A percentile compares a stretch with the other conserved stretches of the same genome.
Evolutionary conservation across 495 filamentous ascomycete genomes (phyloP).

Genomic region (Tetracladium setigerum): DNA sequence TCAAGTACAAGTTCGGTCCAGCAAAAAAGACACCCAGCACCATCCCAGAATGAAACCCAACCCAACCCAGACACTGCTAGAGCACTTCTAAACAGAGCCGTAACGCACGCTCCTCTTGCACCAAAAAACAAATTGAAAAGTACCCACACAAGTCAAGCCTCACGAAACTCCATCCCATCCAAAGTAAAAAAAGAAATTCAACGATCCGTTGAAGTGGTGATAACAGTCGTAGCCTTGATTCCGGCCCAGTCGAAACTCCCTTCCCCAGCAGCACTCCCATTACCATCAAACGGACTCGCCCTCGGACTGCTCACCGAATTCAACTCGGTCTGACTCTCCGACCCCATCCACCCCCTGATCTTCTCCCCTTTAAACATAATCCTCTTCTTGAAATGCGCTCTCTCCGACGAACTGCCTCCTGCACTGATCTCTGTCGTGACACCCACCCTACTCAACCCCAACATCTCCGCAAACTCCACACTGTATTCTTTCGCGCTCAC

Average conservation of each 20-base stretch:
- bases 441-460: constrained; percentile 9
- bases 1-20: no score
- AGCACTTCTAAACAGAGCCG: no score
- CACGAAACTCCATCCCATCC: no score
- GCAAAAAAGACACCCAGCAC: no score
- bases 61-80: no score
- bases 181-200: no score
- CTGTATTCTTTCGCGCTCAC: constrained; percentile 9
- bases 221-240: constrained; percentile 9
- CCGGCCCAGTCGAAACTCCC: constrained; percentile 6
- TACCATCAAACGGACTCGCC: background rate
- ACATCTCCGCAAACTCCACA: constrained; percentile 7
- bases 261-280: background rate
- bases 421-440: constrained; percentile 11
- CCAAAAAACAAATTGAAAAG: no score
- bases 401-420: constrained; percentile 1
- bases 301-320: background rate
- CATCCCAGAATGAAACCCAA: no score
- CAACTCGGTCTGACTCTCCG: constrained; percentile 8
- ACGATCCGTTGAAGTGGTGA: background rate
- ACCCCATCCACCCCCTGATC: background rate
- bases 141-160: no score
- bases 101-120: no score
- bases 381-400: background rate
- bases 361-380: background rate